A percentile compares a stretch with the other conserved stretches of the same genome.
These are phyloP conservation scores for Leccinum ambiguum DNA, from an alignment of 1,284 basidiomycete genomes.

Conservation along the genomic window DNA sequence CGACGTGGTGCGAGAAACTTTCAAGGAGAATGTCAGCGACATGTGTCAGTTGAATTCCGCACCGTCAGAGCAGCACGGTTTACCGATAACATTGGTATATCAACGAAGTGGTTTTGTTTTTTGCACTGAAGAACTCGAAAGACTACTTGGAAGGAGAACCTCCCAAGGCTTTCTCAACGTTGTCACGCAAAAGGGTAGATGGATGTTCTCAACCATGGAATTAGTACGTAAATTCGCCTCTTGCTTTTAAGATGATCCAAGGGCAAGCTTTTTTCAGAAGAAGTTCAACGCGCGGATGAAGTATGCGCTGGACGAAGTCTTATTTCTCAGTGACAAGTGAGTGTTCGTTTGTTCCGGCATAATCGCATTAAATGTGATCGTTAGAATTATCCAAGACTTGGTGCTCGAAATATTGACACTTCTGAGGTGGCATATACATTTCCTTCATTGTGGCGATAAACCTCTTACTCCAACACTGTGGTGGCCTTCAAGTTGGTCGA, in stretches of 20 bases:
- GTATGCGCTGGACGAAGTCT: constrained; percentile 79
- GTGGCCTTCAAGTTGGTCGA: constrained; percentile 77
- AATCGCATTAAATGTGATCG: constrained; percentile 1
- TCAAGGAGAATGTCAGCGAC: constrained; percentile 87
- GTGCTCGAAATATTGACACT: constrained; percentile 61
- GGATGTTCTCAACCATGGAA: constrained; percentile 78
- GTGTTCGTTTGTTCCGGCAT: constrained; percentile 13
- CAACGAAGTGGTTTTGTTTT: constrained; percentile 75
- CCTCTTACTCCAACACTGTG: constrained; percentile 36
- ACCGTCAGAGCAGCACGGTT: constrained; percentile 57
- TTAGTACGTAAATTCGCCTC: constrained; percentile 55
- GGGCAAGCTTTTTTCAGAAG: constrained; percentile 41
- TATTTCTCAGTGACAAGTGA: constrained; percentile 78
- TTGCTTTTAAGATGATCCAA: neutral
- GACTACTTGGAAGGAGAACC: constrained; percentile 60
- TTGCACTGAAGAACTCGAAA: constrained; percentile 65
- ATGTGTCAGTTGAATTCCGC: constrained; percentile 66
- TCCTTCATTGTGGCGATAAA: neutral
- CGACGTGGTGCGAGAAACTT: constrained; percentile 91
- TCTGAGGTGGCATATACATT: constrained; percentile 74
- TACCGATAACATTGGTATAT: constrained; percentile 67
- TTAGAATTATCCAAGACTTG: constrained; percentile 74
- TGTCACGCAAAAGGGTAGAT: constrained; percentile 64
- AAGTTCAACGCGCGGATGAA: constrained; percentile 84
- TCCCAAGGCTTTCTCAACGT: constrained; percentile 73